Percentiles rank a stretch among this genome's conserved stretches.
Evolutionary conservation across 1,284 basidiomycete genomes (phyloP).

Genomic region (Vanrija sp.): DNA sequence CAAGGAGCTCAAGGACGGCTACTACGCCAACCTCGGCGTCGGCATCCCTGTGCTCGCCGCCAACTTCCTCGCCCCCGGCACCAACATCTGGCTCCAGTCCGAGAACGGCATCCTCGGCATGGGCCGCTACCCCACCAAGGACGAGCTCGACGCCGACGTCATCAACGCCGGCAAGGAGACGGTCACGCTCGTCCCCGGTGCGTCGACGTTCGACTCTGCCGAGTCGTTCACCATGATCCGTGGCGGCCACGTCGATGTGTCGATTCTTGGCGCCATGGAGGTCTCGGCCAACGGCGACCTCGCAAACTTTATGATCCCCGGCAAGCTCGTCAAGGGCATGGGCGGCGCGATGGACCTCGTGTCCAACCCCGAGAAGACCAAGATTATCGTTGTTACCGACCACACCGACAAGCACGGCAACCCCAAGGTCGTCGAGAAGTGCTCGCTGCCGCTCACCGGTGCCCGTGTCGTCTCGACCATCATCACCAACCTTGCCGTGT

Average conservation of each 20-base stretch:
- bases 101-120: constrained; percentile 94
- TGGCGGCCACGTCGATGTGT: constrained; percentile 90
- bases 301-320: constrained; percentile 95
- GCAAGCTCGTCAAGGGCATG: constrained; percentile 85
- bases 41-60: constrained; percentile 95
- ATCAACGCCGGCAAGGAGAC: constrained; percentile 98
- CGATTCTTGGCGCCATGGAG: constrained; percentile 87
- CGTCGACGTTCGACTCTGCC: constrained; percentile 70
- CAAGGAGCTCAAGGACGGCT: constrained; percentile 85
- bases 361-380: constrained; percentile 82
- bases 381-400: constrained; percentile 41
- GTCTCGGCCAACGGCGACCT: constrained; percentile 89
- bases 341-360: constrained; percentile 96
- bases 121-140: constrained; percentile 86
- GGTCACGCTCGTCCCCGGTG: constrained; percentile 84
- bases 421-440: constrained; percentile 79
- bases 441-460: constrained; percentile 82
- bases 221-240: constrained; percentile 85
- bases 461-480: constrained; percentile 79
- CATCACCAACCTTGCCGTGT: constrained; percentile 86
- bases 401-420: constrained; percentile 81
- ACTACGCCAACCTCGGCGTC: constrained; percentile 67
- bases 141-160: constrained; percentile 87
- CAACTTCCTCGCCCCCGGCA: constrained; percentile 69
- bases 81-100: constrained; percentile 88